A percentile compares a stretch with the other conserved stretches of the same genome.
Conservation (phyloP, 306 rosid genomes). For the Hylodesmum podocarpum region DNA sequence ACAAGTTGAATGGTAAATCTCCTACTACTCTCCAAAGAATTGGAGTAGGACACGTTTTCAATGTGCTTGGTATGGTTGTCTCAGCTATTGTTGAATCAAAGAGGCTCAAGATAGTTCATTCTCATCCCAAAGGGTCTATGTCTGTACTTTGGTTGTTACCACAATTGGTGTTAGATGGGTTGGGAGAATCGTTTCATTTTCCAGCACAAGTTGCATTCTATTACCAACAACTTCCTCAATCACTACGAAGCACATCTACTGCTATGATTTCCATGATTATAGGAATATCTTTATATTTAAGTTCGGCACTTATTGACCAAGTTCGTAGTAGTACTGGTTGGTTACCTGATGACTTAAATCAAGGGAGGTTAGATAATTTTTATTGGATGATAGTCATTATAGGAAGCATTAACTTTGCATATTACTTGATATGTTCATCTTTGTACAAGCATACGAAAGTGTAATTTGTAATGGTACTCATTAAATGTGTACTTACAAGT, state of each 20-base stretch:
- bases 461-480: too few species aligned
- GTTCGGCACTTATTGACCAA: slow-evolving; percentile 44
- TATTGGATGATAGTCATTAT: slow-evolving; percentile 51
- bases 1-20: slow-evolving; percentile 25
- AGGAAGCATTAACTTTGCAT: slow-evolving; percentile 55
- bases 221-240: slow-evolving; percentile 57
- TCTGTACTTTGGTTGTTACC: slow-evolving; percentile 57
- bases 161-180: slow-evolving; percentile 49
- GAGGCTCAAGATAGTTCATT: slow-evolving; percentile 40
- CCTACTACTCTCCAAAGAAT: slow-evolving; percentile 48
- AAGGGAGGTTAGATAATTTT: slow-evolving; percentile 50
- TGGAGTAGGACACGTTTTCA: slow-evolving; percentile 56
- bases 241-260: slow-evolving; percentile 53
- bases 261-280: slow-evolving; percentile 50
- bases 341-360: slow-evolving; percentile 56
- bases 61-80: slow-evolving; percentile 34
- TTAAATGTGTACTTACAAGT: too few species aligned
- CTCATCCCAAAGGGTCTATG: slow-evolving; percentile 27
- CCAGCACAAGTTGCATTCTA: slow-evolving; percentile 62
- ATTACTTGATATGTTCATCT: slow-evolving; percentile 41
- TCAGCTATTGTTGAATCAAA: slow-evolving; percentile 66
- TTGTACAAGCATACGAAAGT: slow-evolving; percentile 46
- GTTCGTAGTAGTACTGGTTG: slow-evolving; percentile 48
- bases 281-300: slow-evolving; percentile 46
- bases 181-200: slow-evolving; percentile 70